A percentile compares a stretch with the other conserved stretches of the same genome.
phyloP scores from a whole-genome alignment of 1,139 yeast species.

The Debaryomyces coudertii region DNA sequence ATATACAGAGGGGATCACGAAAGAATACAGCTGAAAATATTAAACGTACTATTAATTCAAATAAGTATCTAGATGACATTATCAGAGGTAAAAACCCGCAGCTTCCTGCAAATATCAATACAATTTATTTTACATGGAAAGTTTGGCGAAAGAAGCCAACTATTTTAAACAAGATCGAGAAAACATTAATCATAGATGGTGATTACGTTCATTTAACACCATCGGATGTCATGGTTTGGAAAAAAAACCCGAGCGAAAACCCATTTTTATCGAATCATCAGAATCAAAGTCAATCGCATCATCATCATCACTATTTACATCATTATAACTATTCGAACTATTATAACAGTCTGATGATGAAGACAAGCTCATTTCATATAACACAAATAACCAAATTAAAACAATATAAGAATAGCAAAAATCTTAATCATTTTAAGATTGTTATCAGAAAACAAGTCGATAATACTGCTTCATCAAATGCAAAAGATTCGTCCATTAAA shows the following conservation, averaged over 20 bases:
- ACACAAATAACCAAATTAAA: slow-evolving; percentile 77
- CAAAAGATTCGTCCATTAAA: slow-evolving; percentile 27
- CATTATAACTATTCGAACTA: slow-evolving; percentile 56
- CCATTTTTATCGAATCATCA: slow-evolving; percentile 24
- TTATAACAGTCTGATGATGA: slow-evolving; percentile 53
- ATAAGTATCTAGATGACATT: slow-evolving; percentile 40
- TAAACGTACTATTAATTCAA: slow-evolving; percentile 19
- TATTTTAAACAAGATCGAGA: slow-evolving; percentile 77
- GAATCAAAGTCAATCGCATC: slow-evolving; percentile 21
- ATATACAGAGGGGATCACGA: slow-evolving; percentile 7
- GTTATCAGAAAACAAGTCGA: slow-evolving; percentile 65
- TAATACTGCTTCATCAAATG: slow-evolving; percentile 41
- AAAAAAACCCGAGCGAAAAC: slow-evolving; percentile 50
- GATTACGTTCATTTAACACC: slow-evolving; percentile 91
- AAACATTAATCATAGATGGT: slow-evolving; percentile 87
- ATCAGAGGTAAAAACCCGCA: slow-evolving; percentile 36
- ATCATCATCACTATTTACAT: slow-evolving; percentile 46
- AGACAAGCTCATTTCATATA: slow-evolving; percentile 86
- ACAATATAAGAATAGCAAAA: slow-evolving; percentile 64
- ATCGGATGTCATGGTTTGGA: slow-evolving; percentile 56
- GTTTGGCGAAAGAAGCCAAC: slow-evolving; percentile 91
- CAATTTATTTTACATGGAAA: slow-evolving; percentile 58
- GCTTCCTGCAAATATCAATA: slow-evolving; percentile 41
- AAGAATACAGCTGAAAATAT: slow-evolving; percentile 11
- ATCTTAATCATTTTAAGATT: slow-evolving; percentile 80